phyloP scores from a whole-genome alignment of 2,329 filamentous ascomycete species.

The Cryphonectria japonica region DNA sequence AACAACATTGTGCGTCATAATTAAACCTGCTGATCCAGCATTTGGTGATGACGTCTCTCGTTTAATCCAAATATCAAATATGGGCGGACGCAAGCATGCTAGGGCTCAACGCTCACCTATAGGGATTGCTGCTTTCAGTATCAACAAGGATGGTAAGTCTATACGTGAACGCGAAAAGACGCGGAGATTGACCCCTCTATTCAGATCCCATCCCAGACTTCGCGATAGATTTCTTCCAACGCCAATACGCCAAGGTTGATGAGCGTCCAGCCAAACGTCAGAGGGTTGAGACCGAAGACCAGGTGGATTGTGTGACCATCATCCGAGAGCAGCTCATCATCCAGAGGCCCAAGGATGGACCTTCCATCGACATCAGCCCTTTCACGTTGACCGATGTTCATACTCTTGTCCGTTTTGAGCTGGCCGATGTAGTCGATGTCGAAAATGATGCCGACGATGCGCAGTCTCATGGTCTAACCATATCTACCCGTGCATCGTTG shows the following conservation, averaged over 20 bases:
- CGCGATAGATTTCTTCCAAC: slow-evolving; percentile 12
- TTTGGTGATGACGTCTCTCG: not conserved
- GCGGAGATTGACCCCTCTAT: not conserved
- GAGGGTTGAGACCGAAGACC: slow-evolving; percentile 5
- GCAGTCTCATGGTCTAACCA: slow-evolving; percentile 18
- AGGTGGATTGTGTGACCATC: slow-evolving; percentile 27
- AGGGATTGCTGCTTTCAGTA: not conserved
- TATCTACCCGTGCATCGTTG: slow-evolving; percentile 19
- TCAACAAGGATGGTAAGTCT: slow-evolving; percentile 15
- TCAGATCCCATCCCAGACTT: slow-evolving; percentile 22
- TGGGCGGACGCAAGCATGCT: slow-evolving; percentile 20
- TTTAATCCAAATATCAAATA: slow-evolving; percentile 9
- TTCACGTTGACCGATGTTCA: slow-evolving; percentile 7
- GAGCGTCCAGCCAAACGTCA: slow-evolving; percentile 30
- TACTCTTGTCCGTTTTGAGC: slow-evolving; percentile 15
- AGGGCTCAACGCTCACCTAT: slow-evolving; percentile 9
- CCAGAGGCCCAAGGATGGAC: slow-evolving; percentile 1
- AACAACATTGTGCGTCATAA: not conserved
- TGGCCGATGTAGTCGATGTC: slow-evolving; percentile 18
- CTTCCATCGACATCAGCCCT: not conserved
- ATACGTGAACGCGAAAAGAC: not conserved
- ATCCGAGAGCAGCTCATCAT: slow-evolving; percentile 26
- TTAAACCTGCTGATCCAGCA: not conserved
- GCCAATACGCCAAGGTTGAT: slow-evolving; percentile 6
- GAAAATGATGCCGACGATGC: slow-evolving; percentile 15